Conservation (phyloP, 164 flowering plant species). For the Chimonanthus salicifolius region DNA sequence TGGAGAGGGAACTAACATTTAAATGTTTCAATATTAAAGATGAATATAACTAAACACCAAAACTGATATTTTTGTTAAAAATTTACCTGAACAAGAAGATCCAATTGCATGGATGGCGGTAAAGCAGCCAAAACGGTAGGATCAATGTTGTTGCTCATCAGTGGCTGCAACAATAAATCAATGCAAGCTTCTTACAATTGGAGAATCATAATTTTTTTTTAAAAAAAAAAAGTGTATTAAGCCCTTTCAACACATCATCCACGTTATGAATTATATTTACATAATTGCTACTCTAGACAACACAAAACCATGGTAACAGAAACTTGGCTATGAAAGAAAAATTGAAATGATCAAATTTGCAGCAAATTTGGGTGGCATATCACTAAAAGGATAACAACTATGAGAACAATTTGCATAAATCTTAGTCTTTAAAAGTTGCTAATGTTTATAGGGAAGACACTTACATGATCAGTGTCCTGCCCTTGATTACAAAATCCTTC, state of each 20-base stretch:
- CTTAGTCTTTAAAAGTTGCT: no score
- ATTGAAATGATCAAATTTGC: not conserved
- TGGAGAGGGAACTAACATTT: not conserved
- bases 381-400: no score
- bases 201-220: not conserved
- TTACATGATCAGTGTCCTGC: no score
- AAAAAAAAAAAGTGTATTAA: not conserved
- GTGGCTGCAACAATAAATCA: slow-evolving; percentile 48
- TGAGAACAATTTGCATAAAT: no score
- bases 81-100: slow-evolving; percentile 87
- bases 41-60: not conserved
- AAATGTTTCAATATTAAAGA: not conserved
- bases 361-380: no score
- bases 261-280: not conserved
- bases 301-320: not conserved
- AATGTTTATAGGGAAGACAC: no score
- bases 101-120: slow-evolving; percentile 97
- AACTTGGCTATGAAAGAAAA: not conserved
- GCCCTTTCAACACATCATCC: not conserved
- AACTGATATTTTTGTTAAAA: not conserved
- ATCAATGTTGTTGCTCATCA: slow-evolving; percentile 60
- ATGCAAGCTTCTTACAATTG: not conserved
- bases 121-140: slow-evolving; percentile 83
- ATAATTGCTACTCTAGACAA: not conserved
- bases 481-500: no score